Evolutionary conservation across 257 asterid genomes (phyloP).

Genomic region (Penstemon davidsonii): DNA sequence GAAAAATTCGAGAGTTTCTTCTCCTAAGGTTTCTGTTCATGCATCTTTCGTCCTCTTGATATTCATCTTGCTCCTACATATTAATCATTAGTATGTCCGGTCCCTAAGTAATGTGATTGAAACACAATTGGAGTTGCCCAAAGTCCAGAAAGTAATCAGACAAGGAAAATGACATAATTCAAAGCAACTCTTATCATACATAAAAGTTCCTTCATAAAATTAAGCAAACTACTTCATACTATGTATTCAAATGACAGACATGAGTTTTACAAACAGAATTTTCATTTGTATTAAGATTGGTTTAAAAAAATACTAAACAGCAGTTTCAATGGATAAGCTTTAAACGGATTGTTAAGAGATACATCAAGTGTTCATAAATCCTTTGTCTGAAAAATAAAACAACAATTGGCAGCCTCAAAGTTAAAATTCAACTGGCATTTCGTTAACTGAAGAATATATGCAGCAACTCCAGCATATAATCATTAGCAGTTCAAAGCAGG

Average conservation of each 20-base stretch:
- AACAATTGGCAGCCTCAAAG: slow-evolving; percentile 11
- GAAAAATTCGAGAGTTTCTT: no score
- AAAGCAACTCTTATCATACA: background rate
- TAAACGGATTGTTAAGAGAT: background rate
- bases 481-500: slow-evolving; percentile 19
- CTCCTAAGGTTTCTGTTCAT: no score
- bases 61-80: no score
- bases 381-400: background rate
- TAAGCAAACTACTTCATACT: background rate
- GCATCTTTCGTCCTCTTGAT: no score
- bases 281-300: no score
- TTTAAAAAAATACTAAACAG: background rate
- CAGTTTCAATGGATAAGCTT: slow-evolving; percentile 12
- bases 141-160: no score
- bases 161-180: no score
- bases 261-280: background rate
- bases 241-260: slow-evolving; percentile 6
- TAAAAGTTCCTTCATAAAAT: background rate
- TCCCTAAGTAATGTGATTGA: no score
- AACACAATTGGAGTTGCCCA: no score
- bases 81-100: no score
- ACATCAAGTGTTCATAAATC: slow-evolving; percentile 12
- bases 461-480: slow-evolving; percentile 18
- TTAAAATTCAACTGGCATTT: no score
- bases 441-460: slow-evolving; percentile 9